A percentile compares a stretch with the other conserved stretches of the same genome.
Evolutionary conservation across 1,139 yeast genomes (phyloP).

Genomic region (Suhomyces chickasaworum): DNA sequence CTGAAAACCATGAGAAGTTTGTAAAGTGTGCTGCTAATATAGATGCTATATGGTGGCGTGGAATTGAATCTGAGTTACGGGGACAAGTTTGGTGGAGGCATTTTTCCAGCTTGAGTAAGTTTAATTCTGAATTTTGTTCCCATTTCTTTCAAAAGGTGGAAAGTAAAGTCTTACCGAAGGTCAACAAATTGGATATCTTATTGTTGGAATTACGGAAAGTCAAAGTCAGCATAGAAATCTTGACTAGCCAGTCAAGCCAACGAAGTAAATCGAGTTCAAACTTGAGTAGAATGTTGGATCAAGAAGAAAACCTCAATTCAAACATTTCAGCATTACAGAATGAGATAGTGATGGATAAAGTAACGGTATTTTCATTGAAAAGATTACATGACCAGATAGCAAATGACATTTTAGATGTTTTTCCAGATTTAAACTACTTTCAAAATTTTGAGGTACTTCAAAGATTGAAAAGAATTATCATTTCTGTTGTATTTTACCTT

Average conservation of each 20-base stretch:
- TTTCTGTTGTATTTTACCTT: constrained; percentile 25
- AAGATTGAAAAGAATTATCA: constrained; percentile 31
- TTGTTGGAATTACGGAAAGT: constrained; percentile 8
- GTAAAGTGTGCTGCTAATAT: constrained; percentile 27
- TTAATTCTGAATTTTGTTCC: constrained; percentile 22
- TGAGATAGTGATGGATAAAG: neutral
- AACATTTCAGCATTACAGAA: constrained; percentile 1
- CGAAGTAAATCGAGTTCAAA: neutral
- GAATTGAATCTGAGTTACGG: constrained; percentile 54
- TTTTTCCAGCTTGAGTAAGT: constrained; percentile 32
- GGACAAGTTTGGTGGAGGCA: constrained; percentile 51
- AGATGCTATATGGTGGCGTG: constrained; percentile 69
- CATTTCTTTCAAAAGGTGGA: constrained; percentile 22
- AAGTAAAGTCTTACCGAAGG: constrained; percentile 5
- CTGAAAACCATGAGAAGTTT: constrained; percentile 22
- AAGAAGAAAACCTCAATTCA: neutral
- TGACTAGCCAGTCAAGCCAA: neutral
- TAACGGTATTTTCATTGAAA: constrained; percentile 9
- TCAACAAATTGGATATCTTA: constrained; percentile 7
- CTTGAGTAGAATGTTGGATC: neutral
- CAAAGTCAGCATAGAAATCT: constrained; percentile 5
- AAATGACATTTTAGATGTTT: constrained; percentile 33
- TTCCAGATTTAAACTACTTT: constrained; percentile 49
- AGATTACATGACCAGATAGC: constrained; percentile 14
- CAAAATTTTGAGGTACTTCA: constrained; percentile 31